A percentile compares a stretch with the other conserved stretches of the same genome.
These are phyloP conservation scores for Knoxia roxburghii DNA, from an alignment of 257 asterid genomes.

Conservation along the genomic window DNA sequence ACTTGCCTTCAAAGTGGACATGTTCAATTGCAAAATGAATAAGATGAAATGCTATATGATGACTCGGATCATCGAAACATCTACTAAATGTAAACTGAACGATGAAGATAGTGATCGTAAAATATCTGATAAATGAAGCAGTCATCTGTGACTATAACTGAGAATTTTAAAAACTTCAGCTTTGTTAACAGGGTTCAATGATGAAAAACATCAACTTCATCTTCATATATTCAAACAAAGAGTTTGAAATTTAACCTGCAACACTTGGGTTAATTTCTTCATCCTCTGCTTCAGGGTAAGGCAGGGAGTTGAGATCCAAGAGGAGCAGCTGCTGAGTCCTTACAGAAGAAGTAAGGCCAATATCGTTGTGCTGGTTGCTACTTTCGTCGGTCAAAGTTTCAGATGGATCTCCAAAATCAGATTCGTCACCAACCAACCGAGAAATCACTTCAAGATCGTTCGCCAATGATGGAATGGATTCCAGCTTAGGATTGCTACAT, in stretches of 20 bases:
- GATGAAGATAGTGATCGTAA: background rate
- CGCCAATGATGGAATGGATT: constrained; percentile 19
- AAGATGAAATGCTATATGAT: background rate
- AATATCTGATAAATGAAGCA: background rate
- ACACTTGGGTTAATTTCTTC: constrained; percentile 18
- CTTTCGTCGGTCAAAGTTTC: background rate
- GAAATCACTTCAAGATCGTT: constrained; percentile 19
- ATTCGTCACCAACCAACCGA: background rate
- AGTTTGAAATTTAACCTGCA: constrained; percentile 23
- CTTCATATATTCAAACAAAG: constrained; percentile 10
- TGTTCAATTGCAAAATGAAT: background rate
- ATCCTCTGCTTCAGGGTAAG: constrained; percentile 20
- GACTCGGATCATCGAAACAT: background rate
- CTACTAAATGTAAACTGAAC: background rate
- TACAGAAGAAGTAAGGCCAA: background rate
- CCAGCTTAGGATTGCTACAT: constrained; percentile 24
- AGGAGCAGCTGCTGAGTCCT: constrained; percentile 6
- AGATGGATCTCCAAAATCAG: constrained; percentile 1
- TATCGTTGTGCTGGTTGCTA: background rate
- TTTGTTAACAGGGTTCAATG: background rate
- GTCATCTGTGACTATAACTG: constrained; percentile 1
- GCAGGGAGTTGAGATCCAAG: constrained; percentile 29
- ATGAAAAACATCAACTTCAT: background rate
- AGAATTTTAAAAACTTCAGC: background rate
- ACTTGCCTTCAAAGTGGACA: background rate